These are phyloP conservation scores for Fusarium sulawesiense DNA, from an alignment of 2,329 filamentous ascomycete species.

Conservation along the genomic window DNA sequence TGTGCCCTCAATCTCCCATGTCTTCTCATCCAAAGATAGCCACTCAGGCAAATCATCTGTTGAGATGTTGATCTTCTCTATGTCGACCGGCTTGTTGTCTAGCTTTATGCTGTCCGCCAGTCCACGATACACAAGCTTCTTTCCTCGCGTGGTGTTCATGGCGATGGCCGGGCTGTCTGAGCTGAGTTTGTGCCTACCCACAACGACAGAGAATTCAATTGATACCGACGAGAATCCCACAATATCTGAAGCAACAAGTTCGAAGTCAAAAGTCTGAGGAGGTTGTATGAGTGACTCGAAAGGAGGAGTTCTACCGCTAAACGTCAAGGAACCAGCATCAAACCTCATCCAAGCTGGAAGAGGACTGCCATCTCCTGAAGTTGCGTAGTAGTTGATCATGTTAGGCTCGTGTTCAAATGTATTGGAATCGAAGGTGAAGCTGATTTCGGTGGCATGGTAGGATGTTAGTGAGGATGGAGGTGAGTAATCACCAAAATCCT, in stretches of 20 bases:
- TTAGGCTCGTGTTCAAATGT: constrained; percentile 71
- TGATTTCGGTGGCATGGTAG: constrained; percentile 64
- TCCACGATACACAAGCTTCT: constrained; percentile 62
- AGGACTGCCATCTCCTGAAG: constrained; percentile 81
- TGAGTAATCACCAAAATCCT: constrained; percentile 68
- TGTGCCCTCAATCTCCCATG: constrained; percentile 72
- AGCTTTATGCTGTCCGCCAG: constrained; percentile 65
- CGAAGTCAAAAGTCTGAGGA: constrained; percentile 77
- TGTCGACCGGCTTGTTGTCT: constrained; percentile 64
- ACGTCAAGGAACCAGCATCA: constrained; percentile 70
- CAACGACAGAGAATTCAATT: constrained; percentile 75
- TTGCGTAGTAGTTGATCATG: constrained; percentile 78
- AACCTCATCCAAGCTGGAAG: constrained; percentile 89
- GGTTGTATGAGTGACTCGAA: constrained; percentile 71
- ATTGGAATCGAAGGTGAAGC: constrained; percentile 63
- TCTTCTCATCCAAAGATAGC: constrained; percentile 72
- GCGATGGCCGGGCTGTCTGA: constrained; percentile 68
- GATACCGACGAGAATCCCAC: constrained; percentile 78
- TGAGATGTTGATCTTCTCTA: constrained; percentile 64
- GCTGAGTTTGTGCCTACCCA: constrained; percentile 76
- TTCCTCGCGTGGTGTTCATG: constrained; percentile 67
- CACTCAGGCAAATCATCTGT: constrained; percentile 70
- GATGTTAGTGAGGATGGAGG: constrained; percentile 69
- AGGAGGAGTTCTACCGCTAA: constrained; percentile 77
- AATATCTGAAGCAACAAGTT: constrained; percentile 82